phyloP scores from a whole-genome alignment of 371 early-diverging fungal genomes.

The Mortierella sp. region DNA sequence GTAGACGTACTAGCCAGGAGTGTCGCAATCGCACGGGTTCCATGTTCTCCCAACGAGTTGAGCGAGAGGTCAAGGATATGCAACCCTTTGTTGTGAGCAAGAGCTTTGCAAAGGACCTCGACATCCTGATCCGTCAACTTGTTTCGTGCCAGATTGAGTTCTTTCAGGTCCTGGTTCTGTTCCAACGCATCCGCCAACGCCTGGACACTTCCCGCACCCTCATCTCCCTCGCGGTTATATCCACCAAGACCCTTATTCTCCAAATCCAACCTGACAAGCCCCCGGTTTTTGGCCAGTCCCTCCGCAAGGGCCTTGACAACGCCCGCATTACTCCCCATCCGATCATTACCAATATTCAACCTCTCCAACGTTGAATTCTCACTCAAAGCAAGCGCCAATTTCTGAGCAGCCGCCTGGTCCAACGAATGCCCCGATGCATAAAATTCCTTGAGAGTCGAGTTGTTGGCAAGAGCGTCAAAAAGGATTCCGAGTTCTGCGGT shows the following conservation, averaged over 20 bases:
- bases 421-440: constrained; percentile 73
- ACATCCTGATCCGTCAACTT: constrained; percentile 61
- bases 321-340: constrained; percentile 58
- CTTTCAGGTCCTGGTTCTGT: constrained; percentile 42
- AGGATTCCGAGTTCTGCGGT: constrained; percentile 63
- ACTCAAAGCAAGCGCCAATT: constrained; percentile 61
- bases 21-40: constrained; percentile 54
- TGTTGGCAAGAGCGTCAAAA: constrained; percentile 65
- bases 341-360: constrained; percentile 64
- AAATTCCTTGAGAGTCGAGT: constrained; percentile 65
- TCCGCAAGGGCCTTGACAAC: constrained; percentile 60
- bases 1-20: constrained; percentile 27
- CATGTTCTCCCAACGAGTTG: constrained; percentile 60
- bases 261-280: constrained; percentile 65
- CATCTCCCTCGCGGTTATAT: background rate
- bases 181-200: constrained; percentile 33
- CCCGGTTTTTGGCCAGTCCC: constrained; percentile 68
- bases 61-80: constrained; percentile 62
- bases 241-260: constrained; percentile 70
- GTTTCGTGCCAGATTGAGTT: constrained; percentile 67
- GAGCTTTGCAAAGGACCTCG: constrained; percentile 40
- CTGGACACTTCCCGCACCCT: constrained; percentile 17
- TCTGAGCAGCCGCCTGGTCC: constrained; percentile 59
- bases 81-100: constrained; percentile 36
- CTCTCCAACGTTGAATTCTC: constrained; percentile 65